Evolutionary conservation across 345 rosid genomes (phyloP), one percentile per base, ranked within the genome.

Genomic region (Ricinus communis): DNA sequence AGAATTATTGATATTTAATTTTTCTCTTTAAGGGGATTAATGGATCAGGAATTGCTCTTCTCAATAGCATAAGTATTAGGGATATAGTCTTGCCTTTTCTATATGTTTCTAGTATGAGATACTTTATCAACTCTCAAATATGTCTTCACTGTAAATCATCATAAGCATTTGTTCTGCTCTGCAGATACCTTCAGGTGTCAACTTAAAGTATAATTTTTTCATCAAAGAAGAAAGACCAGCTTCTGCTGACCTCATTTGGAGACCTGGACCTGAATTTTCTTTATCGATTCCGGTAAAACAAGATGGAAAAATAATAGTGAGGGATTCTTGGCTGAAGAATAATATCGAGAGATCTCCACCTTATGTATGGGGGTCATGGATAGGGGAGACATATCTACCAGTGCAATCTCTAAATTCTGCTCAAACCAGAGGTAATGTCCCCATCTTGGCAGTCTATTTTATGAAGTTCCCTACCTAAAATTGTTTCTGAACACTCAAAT

Each of bases 261-360:
- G 97, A 82, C 82, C 88, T 25, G 97, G 98, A 56, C 97, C 98
- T 53, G 83, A 86, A 60, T 87, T 84, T 85, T 91, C 98, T 31
- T 61, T 94, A 55, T 78, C 87, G 43, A 76, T 90, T 54, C 97
- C 97, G 70, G 51, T 70, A 77, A 77, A 76, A 51, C 74, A 74
- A 58, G 89, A 87, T 55, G 52, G 69, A 65, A 82, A 82, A 65
- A 38, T 90, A 36, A 15, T 82, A 66, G 87, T 91, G 65, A 91
- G 91, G 80, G 98, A 94, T 90, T 85, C 83, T n/a, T 94, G 97
- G 98, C 79, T 71, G 76, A 84, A 85, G 75, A 67, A 54, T 80
- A 80, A 76, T 25, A 56, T 69, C 27, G 67, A 71, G 67, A 81
- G 81, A 62, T 79, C 65, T 52, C 73, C 85, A 68, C 65, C 81